Evolutionary conservation across 2,329 filamentous ascomycete species (phyloP).

Genomic region (Phialemoniopsis sp.): DNA sequence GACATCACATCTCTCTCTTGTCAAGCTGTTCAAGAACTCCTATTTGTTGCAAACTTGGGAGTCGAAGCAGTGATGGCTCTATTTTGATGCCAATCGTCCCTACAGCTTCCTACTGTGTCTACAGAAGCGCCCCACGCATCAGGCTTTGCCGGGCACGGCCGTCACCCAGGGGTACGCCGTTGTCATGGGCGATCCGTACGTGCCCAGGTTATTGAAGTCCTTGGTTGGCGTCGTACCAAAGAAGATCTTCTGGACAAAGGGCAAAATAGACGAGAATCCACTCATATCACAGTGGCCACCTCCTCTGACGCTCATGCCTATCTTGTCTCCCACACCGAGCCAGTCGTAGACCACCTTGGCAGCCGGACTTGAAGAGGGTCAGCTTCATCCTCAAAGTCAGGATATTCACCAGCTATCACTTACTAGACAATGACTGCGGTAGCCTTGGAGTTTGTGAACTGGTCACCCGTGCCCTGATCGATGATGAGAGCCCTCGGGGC

Average conservation of each 20-base stretch:
- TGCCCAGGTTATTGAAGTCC: conserved; percentile 38
- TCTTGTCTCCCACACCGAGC: conserved; percentile 43
- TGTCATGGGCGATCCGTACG: conserved; percentile 37
- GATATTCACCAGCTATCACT: too few species aligned
- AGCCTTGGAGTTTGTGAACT: conserved; percentile 43
- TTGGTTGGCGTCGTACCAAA: conserved; percentile 38
- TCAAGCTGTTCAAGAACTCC: too few species aligned
- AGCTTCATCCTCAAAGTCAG: too few species aligned
- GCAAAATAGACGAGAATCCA: conserved; percentile 40
- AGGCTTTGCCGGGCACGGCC: conserved; percentile 27
- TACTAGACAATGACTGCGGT: conserved; percentile 46
- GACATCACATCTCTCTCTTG: too few species aligned
- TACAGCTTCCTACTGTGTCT: too few species aligned
- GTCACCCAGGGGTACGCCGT: conserved; percentile 41
- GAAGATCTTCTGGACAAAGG: conserved; percentile 42
- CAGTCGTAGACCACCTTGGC: conserved; percentile 51
- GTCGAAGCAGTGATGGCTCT: too few species aligned
- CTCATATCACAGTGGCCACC: conserved; percentile 45
- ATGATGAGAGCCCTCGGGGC: conserved; percentile 52
- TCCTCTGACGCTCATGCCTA: conserved; percentile 39
- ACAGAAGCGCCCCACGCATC: too few species aligned
- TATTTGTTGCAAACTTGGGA: too few species aligned
- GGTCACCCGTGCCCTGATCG: conserved; percentile 48
- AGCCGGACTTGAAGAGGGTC: too few species aligned
- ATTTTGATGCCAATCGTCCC: too few species aligned